phyloP scores from a whole-genome alignment of 2,329 filamentous ascomycete species.

The Orbilia ellipsospora region DNA sequence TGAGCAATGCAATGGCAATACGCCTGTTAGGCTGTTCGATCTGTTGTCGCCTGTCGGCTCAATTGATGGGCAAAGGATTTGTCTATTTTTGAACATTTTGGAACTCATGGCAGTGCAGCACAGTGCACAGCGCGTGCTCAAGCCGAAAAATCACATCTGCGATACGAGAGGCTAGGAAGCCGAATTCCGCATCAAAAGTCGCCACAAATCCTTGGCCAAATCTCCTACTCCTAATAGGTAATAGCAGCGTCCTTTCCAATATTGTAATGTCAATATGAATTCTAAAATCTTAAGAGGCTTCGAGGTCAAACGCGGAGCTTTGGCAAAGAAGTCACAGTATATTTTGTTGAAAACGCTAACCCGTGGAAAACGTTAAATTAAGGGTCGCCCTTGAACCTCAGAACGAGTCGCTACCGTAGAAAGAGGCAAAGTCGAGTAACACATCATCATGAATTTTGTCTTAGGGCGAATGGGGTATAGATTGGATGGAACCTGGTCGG shows the following conservation, averaged over 20 bases:
- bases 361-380: slow-evolving; percentile 46
- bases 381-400: slow-evolving; percentile 33
- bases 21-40: slow-evolving; percentile 10
- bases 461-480: slow-evolving; percentile 44
- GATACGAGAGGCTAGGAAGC: slow-evolving; percentile 36
- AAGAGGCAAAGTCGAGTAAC: slow-evolving; percentile 37
- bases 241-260: neutral
- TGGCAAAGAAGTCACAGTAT: neutral
- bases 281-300: slow-evolving; percentile 11
- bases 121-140: neutral
- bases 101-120: slow-evolving; percentile 27
- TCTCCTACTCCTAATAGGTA: neutral
- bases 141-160: slow-evolving; percentile 14
- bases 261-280: slow-evolving; percentile 1
- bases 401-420: slow-evolving; percentile 25
- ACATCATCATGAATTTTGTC: slow-evolving; percentile 43
- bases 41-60: slow-evolving; percentile 25
- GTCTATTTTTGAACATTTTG: slow-evolving; percentile 47
- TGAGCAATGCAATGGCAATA: slow-evolving; percentile 8
- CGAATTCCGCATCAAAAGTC: slow-evolving; percentile 31
- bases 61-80: slow-evolving; percentile 13
- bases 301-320: neutral
- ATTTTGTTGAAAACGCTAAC: neutral
- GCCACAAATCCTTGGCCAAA: neutral
- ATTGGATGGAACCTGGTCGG: slow-evolving; percentile 44